Percentiles rank a stretch among this genome's conserved stretches.
phyloP scores from a whole-genome alignment of 352 stramenopile species.

The Stramenopiles sp. region DNA sequence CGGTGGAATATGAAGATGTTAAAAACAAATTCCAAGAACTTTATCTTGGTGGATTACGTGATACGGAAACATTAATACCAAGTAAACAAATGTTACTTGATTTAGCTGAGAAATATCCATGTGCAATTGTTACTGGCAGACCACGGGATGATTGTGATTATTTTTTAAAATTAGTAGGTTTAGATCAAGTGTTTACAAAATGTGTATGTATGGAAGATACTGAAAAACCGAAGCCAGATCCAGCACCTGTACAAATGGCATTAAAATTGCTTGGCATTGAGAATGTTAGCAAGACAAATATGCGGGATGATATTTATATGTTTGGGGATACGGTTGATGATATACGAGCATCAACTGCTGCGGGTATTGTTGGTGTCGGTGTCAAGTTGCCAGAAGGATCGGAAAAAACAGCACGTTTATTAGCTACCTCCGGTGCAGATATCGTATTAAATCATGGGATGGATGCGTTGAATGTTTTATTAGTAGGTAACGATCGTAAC shows the following conservation, averaged over 20 bases:
- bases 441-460: neutral
- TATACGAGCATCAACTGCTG: constrained; percentile 52
- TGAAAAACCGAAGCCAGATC: constrained; percentile 70
- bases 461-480: neutral
- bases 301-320: constrained; percentile 44
- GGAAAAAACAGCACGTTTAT: neutral
- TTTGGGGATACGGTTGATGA: constrained; percentile 90
- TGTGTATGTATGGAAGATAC: constrained; percentile 84
- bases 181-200: constrained; percentile 46
- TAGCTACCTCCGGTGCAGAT: neutral
- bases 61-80: constrained; percentile 72
- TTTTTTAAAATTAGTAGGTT: constrained; percentile 60
- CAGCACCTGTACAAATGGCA: constrained; percentile 54
- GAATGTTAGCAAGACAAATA: constrained; percentile 20
- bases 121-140: constrained; percentile 68
- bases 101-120: constrained; percentile 42
- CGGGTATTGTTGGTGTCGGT: constrained; percentile 41
- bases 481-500: no score
- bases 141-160: constrained; percentile 76
- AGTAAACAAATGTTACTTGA: constrained; percentile 51
- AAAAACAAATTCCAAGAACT: constrained; percentile 78
- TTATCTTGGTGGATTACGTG: constrained; percentile 73
- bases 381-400: constrained; percentile 21
- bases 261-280: constrained; percentile 44
- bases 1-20: constrained; percentile 58